A percentile compares a stretch with the other conserved stretches of the same genome.
These are phyloP conservation scores for Pterocarpus macrocarpus DNA, from an alignment of 306 rosid genomes.

Conservation along the genomic window DNA sequence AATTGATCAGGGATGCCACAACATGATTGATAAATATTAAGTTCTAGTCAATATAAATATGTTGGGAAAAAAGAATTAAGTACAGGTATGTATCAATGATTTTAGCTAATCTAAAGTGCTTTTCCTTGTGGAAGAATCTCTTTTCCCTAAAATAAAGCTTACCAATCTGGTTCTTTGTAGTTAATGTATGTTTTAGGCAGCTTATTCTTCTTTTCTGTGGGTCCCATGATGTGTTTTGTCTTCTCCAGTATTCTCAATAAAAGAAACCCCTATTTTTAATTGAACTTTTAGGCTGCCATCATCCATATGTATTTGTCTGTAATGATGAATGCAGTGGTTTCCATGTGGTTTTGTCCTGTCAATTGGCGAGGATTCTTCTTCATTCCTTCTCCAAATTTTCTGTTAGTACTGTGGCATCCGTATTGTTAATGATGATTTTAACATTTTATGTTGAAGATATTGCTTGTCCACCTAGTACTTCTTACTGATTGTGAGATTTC, in stretches of 20 bases:
- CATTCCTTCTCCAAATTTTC: conserved; percentile 6
- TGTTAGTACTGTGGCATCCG: conserved; percentile 1
- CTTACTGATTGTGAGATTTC: conserved; percentile 21
- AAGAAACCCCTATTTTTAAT: conserved; percentile 8
- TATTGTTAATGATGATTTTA: conserved; percentile 19
- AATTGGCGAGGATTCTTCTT: conserved; percentile 2
- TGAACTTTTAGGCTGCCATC: neutral
- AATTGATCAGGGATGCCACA: conserved; percentile 24
- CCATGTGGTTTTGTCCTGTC: conserved; percentile 17
- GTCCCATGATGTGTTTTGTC: neutral
- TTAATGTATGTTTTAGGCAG: conserved; percentile 7
- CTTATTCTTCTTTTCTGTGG: conserved; percentile 1
- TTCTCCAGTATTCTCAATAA: conserved; percentile 5
- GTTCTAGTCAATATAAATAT: neutral
- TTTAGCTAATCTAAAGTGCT: conserved; percentile 31
- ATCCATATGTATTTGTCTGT: conserved; percentile 8
- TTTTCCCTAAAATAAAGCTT: conserved; percentile 16
- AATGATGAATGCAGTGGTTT: conserved; percentile 5
- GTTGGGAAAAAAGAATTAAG: too few species aligned
- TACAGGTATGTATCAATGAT: conserved; percentile 5
- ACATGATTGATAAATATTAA: conserved; percentile 28
- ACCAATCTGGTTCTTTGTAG: neutral
- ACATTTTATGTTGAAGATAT: conserved; percentile 37
- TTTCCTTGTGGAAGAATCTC: conserved; percentile 12
- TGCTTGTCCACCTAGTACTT: conserved; percentile 22